Evolutionary conservation across 2,329 filamentous ascomycete genomes (phyloP), one percentile per base, ranked within the genome.

Genomic region (Incumbomyces lentus): DNA sequence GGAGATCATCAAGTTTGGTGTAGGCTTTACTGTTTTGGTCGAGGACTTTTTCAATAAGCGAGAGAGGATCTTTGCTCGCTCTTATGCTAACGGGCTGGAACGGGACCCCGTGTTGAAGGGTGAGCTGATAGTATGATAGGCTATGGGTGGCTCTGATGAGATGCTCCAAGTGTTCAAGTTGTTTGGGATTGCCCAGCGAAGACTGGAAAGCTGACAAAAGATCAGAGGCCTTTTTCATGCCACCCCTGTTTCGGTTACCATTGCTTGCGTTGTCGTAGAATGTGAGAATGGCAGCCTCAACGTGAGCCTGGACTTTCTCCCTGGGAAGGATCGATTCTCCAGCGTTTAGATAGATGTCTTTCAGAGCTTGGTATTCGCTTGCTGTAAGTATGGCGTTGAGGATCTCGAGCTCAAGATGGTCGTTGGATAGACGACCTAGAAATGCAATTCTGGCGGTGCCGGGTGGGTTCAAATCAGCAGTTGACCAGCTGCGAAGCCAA

Each of bases 1-100:
- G 66, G 3, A 82, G 65, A 54, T 81, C 77, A 51, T 82, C 78
- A 1, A 82, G 64, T 55, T 82, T 76, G 2, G 77, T 78, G 57
- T 82, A 82, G 54, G 74, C 76, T 48, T 71, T 70, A 1, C 66
- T 58, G 48, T 82, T 82, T 55, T 82, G 79, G 37, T 76, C 72
- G 7, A 82, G 68, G 0, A 82, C 68, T 56, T 76, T 81, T 48
- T 69, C 69, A 43, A 82, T 67, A 18, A 82, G 62, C 1, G 70
- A 70, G 3, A 82, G 61, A 5, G 79, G 78, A 56, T 82, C 78
- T 8, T 71, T 64, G 53, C 75, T 76, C 34, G 78, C 75, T n/a
- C 79, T 74, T 48, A 82, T 81, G 57, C 74, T 80, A 55, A 82
- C 79, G 2, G 79, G 79, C 55, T 79, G 75, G 57, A 82, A 82